Evolutionary conservation across 257 asterid genomes (phyloP).

Genomic region (Jaltomata sinuosa): DNA sequence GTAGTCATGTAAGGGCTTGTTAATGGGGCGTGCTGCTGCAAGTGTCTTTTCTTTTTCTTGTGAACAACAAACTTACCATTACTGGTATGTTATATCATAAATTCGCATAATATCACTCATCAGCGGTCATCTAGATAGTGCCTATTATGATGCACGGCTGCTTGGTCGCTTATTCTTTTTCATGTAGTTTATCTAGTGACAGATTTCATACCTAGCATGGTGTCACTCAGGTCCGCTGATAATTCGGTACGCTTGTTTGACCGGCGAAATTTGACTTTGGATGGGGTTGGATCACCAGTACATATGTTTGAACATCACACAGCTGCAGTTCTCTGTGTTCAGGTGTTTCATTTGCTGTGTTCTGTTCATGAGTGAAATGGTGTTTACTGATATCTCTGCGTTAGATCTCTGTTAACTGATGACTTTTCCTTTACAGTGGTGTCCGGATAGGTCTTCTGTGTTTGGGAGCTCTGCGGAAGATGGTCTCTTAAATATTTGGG

Average conservation of each 20-base stretch:
- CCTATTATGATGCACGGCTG: not conserved
- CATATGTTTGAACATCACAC: constrained; percentile 78
- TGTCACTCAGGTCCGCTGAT: constrained; percentile 77
- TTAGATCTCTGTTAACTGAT: not conserved
- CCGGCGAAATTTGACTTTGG: constrained; percentile 67
- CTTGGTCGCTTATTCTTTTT: not conserved
- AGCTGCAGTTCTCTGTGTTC: constrained; percentile 93
- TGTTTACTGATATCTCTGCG: not conserved
- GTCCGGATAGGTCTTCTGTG: constrained; percentile 79
- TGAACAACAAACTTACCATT: not conserved
- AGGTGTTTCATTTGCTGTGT: constrained; percentile 41
- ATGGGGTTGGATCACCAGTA: constrained; percentile 69
- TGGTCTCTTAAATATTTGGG: constrained; percentile 91
- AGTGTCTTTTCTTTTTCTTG: not conserved
- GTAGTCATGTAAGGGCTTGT: not conserved
- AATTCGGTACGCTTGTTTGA: constrained; percentile 88
- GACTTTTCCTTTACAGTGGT: constrained; percentile 54
- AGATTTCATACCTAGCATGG: not conserved
- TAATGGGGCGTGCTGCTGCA: not conserved
- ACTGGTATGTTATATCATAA: not conserved
- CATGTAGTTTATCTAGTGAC: constrained; percentile 1
- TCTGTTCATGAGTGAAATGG: not conserved
- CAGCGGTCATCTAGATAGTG: not conserved
- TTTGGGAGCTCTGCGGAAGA: constrained; percentile 98
- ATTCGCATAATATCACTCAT: not conserved